Percentiles rank a stretch among this genome's conserved stretches.
phyloP scores from a whole-genome alignment of 2,329 filamentous ascomycete species.

The Trichophyton equinum region DNA sequence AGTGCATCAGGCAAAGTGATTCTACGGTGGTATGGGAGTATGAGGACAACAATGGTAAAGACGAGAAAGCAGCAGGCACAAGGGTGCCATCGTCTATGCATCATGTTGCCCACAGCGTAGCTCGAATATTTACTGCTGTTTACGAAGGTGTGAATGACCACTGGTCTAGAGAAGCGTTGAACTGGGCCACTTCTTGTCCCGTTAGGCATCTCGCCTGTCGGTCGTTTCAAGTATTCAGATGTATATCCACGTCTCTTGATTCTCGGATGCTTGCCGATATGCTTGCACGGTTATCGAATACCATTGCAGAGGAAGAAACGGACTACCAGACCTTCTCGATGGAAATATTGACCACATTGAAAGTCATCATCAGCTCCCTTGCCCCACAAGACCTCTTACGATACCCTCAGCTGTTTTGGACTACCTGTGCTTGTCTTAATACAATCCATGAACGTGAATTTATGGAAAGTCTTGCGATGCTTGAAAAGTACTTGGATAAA shows the following conservation, averaged over 20 bases:
- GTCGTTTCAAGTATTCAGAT: conserved; percentile 94
- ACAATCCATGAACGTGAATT: conserved; percentile 96
- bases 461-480: conserved; percentile 78
- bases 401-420: conserved; percentile 98
- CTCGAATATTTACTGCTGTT: conserved; percentile 71
- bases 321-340: conserved; percentile 96
- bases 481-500: conserved; percentile 73
- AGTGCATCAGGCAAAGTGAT: conserved; percentile 74
- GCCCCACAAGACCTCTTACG: conserved; percentile 65
- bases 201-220: conserved; percentile 90
- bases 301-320: conserved; percentile 83
- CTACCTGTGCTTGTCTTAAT: conserved; percentile 86
- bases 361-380: conserved; percentile 78
- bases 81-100: conserved; percentile 84
- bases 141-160: conserved; percentile 80
- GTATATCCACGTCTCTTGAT: conserved; percentile 79
- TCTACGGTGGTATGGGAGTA: conserved; percentile 83
- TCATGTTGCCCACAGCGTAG: conserved; percentile 64
- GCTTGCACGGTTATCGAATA: conserved; percentile 88
- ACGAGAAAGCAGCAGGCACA: conserved; percentile 57
- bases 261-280: conserved; percentile 94
- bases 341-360: conserved; percentile 90
- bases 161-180: conserved; percentile 80
- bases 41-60: conserved; percentile 74
- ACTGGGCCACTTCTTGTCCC: conserved; percentile 93